A percentile compares a stretch with the other conserved stretches of the same genome.
These are phyloP conservation scores for Quambalaria eucalypti DNA, from an alignment of 1,284 basidiomycete species.

Conservation along the genomic window DNA sequence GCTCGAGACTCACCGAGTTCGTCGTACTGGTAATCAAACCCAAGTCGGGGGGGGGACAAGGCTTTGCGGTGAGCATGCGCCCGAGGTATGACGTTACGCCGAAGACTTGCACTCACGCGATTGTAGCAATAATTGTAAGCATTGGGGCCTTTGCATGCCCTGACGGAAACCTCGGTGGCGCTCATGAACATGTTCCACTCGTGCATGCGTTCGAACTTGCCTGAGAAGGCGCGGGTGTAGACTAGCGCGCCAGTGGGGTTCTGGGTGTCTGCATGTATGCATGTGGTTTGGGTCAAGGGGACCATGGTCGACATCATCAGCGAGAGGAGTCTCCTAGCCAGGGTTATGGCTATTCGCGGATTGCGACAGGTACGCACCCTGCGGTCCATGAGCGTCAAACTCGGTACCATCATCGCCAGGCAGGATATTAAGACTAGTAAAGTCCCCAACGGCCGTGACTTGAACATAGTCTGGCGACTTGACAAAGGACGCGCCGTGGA, in stretches of 20 bases:
- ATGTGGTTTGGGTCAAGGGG: no score
- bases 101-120: no score
- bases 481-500: constrained; percentile 62
- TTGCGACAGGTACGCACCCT: no score
- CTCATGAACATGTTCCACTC: constrained; percentile 45
- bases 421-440: constrained; percentile 45
- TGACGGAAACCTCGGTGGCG: constrained; percentile 37
- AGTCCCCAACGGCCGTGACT: constrained; percentile 35
- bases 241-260: constrained; percentile 40
- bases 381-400: constrained; percentile 43
- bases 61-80: no score
- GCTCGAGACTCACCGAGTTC: background rate
- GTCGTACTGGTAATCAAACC: background rate
- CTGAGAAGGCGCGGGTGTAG: constrained; percentile 39
- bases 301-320: no score
- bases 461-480: constrained; percentile 41
- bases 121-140: background rate
- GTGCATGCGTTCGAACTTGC: constrained; percentile 35
- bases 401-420: constrained; percentile 45
- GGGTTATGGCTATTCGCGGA: no score
- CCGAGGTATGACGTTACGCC: no score
- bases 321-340: no score
- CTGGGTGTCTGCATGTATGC: constrained; percentile 12
- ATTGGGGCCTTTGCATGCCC: constrained; percentile 4
- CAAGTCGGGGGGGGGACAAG: no score